Evolutionary conservation across 2,329 filamentous ascomycete species (phyloP).

Genomic region (Apiospora hydei): DNA sequence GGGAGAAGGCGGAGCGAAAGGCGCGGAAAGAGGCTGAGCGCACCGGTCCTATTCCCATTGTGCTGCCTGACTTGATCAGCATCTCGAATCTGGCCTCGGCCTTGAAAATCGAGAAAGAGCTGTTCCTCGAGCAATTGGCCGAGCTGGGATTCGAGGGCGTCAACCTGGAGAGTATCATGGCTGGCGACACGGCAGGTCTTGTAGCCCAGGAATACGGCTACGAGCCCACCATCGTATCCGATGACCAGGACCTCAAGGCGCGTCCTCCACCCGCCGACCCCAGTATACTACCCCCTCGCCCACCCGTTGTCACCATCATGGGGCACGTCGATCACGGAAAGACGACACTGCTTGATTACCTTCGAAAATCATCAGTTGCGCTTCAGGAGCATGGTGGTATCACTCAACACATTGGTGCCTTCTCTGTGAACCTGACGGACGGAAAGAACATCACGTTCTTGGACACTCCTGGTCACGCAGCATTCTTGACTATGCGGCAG

Average conservation of each 20-base stretch:
- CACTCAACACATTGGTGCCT: constrained; percentile 97
- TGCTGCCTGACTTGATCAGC: constrained; percentile 89
- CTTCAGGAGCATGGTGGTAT: constrained; percentile 95
- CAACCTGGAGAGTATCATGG: constrained; percentile 83
- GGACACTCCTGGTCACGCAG: constrained; percentile 94
- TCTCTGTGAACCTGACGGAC: constrained; percentile 85
- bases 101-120: constrained; percentile 72
- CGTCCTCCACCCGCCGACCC: constrained; percentile 73
- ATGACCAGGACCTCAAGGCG: constrained; percentile 75
- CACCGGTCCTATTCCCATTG: constrained; percentile 64
- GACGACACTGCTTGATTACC: constrained; percentile 91
- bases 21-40: constrained; percentile 47
- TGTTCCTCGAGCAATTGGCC: constrained; percentile 78
- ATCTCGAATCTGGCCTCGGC: constrained; percentile 82
- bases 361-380: constrained; percentile 91
- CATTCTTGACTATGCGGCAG: constrained; percentile 94
- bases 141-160: constrained; percentile 91
- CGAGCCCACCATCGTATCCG: constrained; percentile 78
- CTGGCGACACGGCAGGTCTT: constrained; percentile 87
- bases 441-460: constrained; percentile 95
- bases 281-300: constrained; percentile 73
- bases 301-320: constrained; percentile 98
- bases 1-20: constrained; percentile 48
- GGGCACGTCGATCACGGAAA: constrained; percentile 99
- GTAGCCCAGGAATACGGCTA: constrained; percentile 94